Conservation (phyloP, 164 flowering plant species). For the Vitis labrusca region DNA sequence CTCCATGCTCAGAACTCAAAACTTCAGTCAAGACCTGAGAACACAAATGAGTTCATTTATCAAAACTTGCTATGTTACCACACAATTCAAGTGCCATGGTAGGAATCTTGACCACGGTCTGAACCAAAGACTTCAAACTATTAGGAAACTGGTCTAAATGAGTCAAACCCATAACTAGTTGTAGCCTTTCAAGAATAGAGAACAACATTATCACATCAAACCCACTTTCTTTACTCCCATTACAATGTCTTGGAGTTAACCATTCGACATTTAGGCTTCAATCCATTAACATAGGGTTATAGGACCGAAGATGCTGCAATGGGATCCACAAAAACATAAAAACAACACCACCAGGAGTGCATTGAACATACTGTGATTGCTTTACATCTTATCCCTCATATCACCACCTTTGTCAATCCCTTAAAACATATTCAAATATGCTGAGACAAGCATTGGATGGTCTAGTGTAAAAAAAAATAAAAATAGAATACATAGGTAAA, state of each 20-base stretch:
- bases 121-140: conserved; percentile 71
- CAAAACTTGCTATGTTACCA: conserved; percentile 27
- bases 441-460: too few relatives aligned
- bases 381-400: too few relatives aligned
- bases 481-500: too few relatives aligned
- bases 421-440: too few relatives aligned
- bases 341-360: too few relatives aligned
- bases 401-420: too few relatives aligned
- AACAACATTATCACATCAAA: conserved; percentile 45
- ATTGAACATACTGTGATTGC: too few relatives aligned
- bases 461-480: too few relatives aligned
- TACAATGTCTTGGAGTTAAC: not conserved
- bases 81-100: conserved; percentile 47
- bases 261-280: too few relatives aligned
- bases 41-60: conserved; percentile 44
- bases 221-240: conserved; percentile 16
- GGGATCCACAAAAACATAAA: too few relatives aligned
- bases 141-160: conserved; percentile 82
- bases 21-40: conserved; percentile 48
- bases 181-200: conserved; percentile 53
- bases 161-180: conserved; percentile 45
- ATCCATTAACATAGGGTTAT: too few relatives aligned
- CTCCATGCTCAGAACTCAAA: conserved; percentile 74
- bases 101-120: conserved; percentile 65
- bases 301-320: too few relatives aligned